Percentiles rank a stretch among this genome's conserved stretches.
Conservation (phyloP, 1,139 yeast species). For the Suhomyces taliae region DNA sequence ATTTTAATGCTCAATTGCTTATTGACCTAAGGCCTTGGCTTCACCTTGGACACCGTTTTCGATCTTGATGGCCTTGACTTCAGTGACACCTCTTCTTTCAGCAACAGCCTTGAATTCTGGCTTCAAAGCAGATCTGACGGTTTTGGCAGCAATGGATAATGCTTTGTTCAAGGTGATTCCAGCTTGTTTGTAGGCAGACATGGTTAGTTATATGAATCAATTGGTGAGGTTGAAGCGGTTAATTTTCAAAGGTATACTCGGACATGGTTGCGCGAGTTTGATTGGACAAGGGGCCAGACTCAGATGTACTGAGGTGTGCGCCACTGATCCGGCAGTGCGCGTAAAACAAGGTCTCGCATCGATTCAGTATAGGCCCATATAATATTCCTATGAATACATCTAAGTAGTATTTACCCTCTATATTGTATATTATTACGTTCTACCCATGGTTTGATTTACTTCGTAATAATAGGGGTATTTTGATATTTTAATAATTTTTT, state of each 20-base stretch:
- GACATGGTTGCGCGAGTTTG: conserved; percentile 6
- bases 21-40: conserved; percentile 28
- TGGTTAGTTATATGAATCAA: conserved; percentile 21
- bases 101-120: conserved; percentile 78
- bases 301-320: not conserved
- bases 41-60: conserved; percentile 60
- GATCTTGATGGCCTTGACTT: conserved; percentile 72
- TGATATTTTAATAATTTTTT: too few species aligned
- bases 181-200: conserved; percentile 85
- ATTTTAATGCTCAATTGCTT: not conserved
- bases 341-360: too few species aligned
- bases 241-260: conserved; percentile 6
- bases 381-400: too few species aligned
- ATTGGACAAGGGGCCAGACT: conserved; percentile 8
- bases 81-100: conserved; percentile 73
- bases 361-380: too few species aligned
- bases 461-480: too few species aligned
- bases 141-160: conserved; percentile 85
- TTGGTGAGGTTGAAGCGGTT: not conserved
- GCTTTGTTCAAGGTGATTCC: conserved; percentile 88
- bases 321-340: too few species aligned
- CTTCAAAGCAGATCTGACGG: conserved; percentile 87
- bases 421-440: too few species aligned
- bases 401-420: too few species aligned
- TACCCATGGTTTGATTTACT: too few species aligned